Evolutionary conservation across 2,329 filamentous ascomycete species (phyloP), one percentile per base, ranked within the genome.

Genomic region (Geosmithia morbida): DNA sequence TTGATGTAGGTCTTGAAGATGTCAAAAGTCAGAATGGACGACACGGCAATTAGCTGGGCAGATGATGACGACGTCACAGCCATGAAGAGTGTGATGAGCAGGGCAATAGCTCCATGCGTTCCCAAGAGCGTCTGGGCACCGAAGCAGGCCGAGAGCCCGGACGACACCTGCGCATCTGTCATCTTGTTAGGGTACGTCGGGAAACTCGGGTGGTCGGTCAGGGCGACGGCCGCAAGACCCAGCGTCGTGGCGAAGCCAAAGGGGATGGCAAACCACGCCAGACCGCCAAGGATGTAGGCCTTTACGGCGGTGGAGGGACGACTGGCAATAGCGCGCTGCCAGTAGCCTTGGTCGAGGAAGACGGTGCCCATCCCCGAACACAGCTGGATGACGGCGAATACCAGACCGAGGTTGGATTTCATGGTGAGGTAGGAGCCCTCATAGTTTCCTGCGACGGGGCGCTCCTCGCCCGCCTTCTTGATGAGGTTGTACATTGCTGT

Each of bases 261-360:
- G 0, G 89, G 89, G 47, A 96, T 94, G 1, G 88, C 88, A 55
- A 95, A 95, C 88, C 88, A 95, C 45, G 78, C 81, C 1, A 94
- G 72, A 20, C 89, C 88, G 4, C 88, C 88, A 51, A 90, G 75
- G 48, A 95, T 82, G 58, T 95, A 95, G 17, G 88, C 88, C 0
- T 88, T 88, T 2, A 96, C 76, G 0, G 88, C 89, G 51, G 90
- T 81, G 0, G 90, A 83, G 1, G 87, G 87, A 19, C 80, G 83
- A 0, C 89, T 87, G 7, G 89, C 87, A 56, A 95, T 94, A 16
- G 87, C 88, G 64, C 94, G 94, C 72, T 94, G 92, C 66, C 89
- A 94, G 68, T 94, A 94, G 16, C 84, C 45, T 53, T 89, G 89
- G 58, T 94, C 87, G 43, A 87, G 72, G 68, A 94, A 94, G 3